Percentiles rank a stretch among this genome's conserved stretches.
These are phyloP conservation scores for Arachis hypogaea DNA, from an alignment of 306 rosid species.

Conservation along the genomic window DNA sequence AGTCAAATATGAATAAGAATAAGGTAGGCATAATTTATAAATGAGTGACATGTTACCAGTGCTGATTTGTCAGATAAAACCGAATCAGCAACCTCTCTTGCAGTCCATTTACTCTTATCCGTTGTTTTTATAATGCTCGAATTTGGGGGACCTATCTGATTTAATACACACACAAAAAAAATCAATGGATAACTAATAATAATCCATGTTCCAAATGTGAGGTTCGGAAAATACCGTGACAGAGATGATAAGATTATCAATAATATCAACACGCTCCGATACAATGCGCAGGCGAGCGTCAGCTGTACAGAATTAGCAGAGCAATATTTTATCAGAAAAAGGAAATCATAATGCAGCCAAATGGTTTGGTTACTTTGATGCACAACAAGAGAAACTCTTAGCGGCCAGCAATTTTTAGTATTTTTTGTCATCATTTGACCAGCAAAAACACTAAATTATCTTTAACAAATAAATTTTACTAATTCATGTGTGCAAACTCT, in stretches of 20 bases:
- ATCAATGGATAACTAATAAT: conserved; percentile 27
- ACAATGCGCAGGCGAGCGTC: conserved; percentile 96
- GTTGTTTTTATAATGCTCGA: conserved; percentile 61
- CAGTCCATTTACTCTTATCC: conserved; percentile 87
- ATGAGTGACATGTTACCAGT: conserved; percentile 56
- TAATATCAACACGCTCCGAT: conserved; percentile 87
- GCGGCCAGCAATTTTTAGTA: too few species aligned
- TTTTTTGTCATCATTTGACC: too few species aligned
- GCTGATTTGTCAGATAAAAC: conserved; percentile 94
- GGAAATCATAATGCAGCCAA: too few species aligned
- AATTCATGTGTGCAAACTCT: too few species aligned
- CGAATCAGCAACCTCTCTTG: conserved; percentile 93
- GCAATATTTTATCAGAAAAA: neutral
- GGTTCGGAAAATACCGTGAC: conserved; percentile 68
- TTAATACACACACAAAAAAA: conserved; percentile 36
- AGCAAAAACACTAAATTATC: too few species aligned
- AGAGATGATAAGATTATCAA: conserved; percentile 85
- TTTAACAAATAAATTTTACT: too few species aligned
- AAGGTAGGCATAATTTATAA: neutral
- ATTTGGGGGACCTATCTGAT: conserved; percentile 97
- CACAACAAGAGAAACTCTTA: too few species aligned
- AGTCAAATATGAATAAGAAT: neutral
- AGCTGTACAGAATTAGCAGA: conserved; percentile 56
- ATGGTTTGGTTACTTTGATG: too few species aligned
- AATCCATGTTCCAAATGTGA: conserved; percentile 23